Base-by-base conservation (phyloP, 176 grass and related monocot species). In the Tillandsia leiboldiana region DNA sequence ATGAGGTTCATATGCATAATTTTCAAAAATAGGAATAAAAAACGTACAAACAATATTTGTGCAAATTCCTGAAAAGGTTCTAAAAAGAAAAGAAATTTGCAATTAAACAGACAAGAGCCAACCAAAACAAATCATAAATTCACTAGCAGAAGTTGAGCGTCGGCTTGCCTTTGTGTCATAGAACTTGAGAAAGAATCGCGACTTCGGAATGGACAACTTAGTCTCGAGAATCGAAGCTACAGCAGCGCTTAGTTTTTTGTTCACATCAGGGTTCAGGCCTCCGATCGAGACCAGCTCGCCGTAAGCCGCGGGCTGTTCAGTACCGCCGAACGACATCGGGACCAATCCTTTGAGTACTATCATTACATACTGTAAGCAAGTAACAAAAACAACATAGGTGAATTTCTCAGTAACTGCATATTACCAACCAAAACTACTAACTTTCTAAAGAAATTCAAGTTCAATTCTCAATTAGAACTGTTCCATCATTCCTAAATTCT, bases 171-270 rank as follows among this genome's bases (percentile, higher is more conserved):
- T 70, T 23, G 79, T 64, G 66, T 85, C 83, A 15, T 85, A 85
- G 48, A 85, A 85, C 77, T 85, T 85, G 71, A 85, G 63, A 63
- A 76, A 85, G 79, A 85, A 85, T 0, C 77, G 72, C 17, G 77
- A 68, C 62, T 75, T 77, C 11, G 78, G 62, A 54, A 85, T 15
- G 0, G 83, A 85, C 63, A 85, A 63, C 72, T 85, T 85, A 51
- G 77, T 68, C 59, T 85, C 72, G 3, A 85, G 67, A 49, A 85
- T 80, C 51, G 63, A 51, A 1, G 83, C 72, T 50, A 85, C 18
- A 50, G 76, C 83, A 8, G 62, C 78, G 49, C 83, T 85, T 26
- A 85, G 68, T 47, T 85, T 80, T 61, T 72, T 75, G 66, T 85
- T 85, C 10, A 80, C 77, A 64, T 67, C 77, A 3, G 73, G 48